These are phyloP conservation scores for Simplicillium aogashimaense DNA, from an alignment of 2,329 filamentous ascomycete genomes.

Conservation along the genomic window DNA sequence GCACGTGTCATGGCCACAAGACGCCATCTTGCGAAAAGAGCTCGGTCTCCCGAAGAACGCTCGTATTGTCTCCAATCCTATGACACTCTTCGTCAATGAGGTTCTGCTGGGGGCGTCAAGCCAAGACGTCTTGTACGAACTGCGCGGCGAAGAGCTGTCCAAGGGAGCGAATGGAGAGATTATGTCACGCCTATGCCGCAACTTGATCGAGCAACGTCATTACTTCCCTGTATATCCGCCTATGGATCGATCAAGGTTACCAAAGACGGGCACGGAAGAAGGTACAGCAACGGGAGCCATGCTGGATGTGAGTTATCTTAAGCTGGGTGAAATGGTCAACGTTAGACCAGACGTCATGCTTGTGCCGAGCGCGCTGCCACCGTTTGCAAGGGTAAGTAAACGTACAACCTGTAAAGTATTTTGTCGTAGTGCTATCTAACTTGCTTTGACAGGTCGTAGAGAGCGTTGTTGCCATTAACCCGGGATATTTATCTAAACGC, in stretches of 20 bases:
- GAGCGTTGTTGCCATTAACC: slow-evolving; percentile 83
- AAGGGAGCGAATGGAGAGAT: slow-evolving; percentile 33
- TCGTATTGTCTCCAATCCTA: slow-evolving; percentile 79
- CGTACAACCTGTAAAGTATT: background rate
- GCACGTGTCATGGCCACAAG: slow-evolving; percentile 75
- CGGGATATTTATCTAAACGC: slow-evolving; percentile 76
- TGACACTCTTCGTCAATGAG: slow-evolving; percentile 84
- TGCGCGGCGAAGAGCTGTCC: slow-evolving; percentile 60
- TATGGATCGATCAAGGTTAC: slow-evolving; percentile 55
- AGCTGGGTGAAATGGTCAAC: slow-evolving; percentile 83
- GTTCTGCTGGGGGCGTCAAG: slow-evolving; percentile 70
- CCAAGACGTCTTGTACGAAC: slow-evolving; percentile 75
- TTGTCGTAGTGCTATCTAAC: slow-evolving; percentile 3
- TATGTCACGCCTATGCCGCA: slow-evolving; percentile 61
- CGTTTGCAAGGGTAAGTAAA: slow-evolving; percentile 70
- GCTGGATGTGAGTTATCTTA: slow-evolving; percentile 75
- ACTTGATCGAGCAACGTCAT: slow-evolving; percentile 81
- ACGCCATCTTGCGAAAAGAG: slow-evolving; percentile 55
- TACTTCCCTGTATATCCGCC: slow-evolving; percentile 88
- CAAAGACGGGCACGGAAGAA: slow-evolving; percentile 51
- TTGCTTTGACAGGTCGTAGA: slow-evolving; percentile 62
- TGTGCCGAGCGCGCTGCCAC: slow-evolving; percentile 70
- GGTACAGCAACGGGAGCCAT: slow-evolving; percentile 61
- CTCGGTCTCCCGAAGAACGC: slow-evolving; percentile 70
- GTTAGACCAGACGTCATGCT: slow-evolving; percentile 78